These are phyloP conservation scores for Arachnopeziza araneosa DNA, from an alignment of 2,329 filamentous ascomycete genomes.

Conservation along the genomic window DNA sequence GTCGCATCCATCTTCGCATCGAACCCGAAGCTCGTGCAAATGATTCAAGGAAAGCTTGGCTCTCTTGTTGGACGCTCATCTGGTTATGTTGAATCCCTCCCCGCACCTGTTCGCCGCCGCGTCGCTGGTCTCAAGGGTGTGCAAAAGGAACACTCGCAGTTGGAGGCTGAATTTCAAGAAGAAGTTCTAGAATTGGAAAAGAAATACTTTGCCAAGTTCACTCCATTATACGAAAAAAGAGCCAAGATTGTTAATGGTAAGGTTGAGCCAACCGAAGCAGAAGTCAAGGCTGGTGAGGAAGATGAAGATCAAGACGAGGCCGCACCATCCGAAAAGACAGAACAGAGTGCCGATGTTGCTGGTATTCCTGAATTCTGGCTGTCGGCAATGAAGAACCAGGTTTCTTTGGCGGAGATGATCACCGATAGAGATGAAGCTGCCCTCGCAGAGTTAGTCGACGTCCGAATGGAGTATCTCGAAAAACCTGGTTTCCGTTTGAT, in stretches of 20 bases:
- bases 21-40: conserved; percentile 88
- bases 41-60: conserved; percentile 96
- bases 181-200: conserved; percentile 98
- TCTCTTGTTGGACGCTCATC: conserved; percentile 91
- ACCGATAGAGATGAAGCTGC: conserved; percentile 95
- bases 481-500: conserved; percentile 97
- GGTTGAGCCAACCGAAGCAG: conserved; percentile 77
- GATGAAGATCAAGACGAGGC: conserved; percentile 56
- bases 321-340: conserved; percentile 42
- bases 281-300: conserved; percentile 81
- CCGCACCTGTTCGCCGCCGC: conserved; percentile 80
- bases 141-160: conserved; percentile 97
- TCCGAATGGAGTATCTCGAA: conserved; percentile 99
- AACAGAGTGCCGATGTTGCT: conserved; percentile 49
- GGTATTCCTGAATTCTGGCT: conserved; percentile 99
- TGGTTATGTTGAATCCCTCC: conserved; percentile 95
- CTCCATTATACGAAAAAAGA: conserved; percentile 93
- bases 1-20: conserved; percentile 92
- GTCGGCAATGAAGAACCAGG: conserved; percentile 99
- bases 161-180: conserved; percentile 97
- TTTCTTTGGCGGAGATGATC: conserved; percentile 96
- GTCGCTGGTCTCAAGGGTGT: conserved; percentile 95
- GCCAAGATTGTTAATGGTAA: conserved; percentile 85
- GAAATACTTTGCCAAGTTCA: conserved; percentile 99
- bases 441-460: conserved; percentile 82